Conservation (phyloP, 805 yeast species). For the Blastobotrys robertii region DNA sequence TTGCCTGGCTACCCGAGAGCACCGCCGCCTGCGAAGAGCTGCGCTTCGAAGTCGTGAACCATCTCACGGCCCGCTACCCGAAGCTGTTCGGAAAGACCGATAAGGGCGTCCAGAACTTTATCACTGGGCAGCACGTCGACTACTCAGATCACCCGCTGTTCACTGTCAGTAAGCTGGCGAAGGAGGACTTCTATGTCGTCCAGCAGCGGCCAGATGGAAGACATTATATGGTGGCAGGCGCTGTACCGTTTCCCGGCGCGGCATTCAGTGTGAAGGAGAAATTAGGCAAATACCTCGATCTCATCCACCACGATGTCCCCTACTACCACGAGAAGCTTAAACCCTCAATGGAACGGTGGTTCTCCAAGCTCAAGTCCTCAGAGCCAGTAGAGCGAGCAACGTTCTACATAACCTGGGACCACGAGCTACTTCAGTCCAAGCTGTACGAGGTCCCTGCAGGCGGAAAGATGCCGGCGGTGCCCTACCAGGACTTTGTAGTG, state of each 20-base stretch:
- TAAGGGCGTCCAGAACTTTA: slow-evolving; percentile 47
- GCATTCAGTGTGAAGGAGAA: slow-evolving; percentile 54
- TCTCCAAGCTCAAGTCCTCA: slow-evolving; percentile 46
- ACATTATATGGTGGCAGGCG: slow-evolving; percentile 63
- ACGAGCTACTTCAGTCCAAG: slow-evolving; percentile 45
- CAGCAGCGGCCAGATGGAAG: slow-evolving; percentile 43
- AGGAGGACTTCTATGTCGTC: slow-evolving; percentile 65
- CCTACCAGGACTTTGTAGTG: slow-evolving; percentile 48
- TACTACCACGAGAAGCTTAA: slow-evolving; percentile 56
- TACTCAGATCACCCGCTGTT: slow-evolving; percentile 51
- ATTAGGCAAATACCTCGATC: slow-evolving; percentile 51
- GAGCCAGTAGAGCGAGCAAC: slow-evolving; percentile 67
- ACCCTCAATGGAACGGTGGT: slow-evolving; percentile 67
- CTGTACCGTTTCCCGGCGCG: slow-evolving; percentile 75
- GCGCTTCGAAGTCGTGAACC: slow-evolving; percentile 52
- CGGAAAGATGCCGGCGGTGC: slow-evolving; percentile 37
- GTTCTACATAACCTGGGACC: slow-evolving; percentile 70
- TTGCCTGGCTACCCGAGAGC: slow-evolving; percentile 58
- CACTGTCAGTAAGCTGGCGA: slow-evolving; percentile 58
- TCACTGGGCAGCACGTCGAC: slow-evolving; percentile 54
- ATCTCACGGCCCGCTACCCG: slow-evolving; percentile 55
- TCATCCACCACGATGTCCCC: slow-evolving; percentile 61
- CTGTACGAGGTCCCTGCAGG: slow-evolving; percentile 41
- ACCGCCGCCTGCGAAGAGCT: slow-evolving; percentile 50
- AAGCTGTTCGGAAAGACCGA: slow-evolving; percentile 43